Conservation (phyloP, 106 monocot species). For the Vanilla planifolia region DNA sequence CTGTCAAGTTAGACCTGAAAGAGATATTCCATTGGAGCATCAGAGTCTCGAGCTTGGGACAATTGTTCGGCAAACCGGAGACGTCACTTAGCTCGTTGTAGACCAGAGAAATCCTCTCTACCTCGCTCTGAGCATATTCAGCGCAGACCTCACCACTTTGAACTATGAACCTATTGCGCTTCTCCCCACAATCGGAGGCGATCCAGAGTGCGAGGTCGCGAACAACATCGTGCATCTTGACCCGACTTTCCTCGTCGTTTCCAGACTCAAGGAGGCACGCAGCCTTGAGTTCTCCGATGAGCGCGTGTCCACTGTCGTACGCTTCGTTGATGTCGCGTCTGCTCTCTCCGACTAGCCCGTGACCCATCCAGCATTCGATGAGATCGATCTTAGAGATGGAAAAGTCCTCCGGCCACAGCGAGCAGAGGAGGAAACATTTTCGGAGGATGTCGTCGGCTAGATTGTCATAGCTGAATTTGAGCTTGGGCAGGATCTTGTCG, state of each 20-base stretch:
- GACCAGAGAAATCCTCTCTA: constrained; percentile 2
- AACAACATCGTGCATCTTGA: constrained; percentile 17
- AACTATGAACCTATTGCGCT: background rate
- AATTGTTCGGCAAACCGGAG: background rate
- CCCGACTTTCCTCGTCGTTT: background rate
- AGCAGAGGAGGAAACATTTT: constrained; percentile 18
- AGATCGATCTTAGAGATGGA: constrained; percentile 5
- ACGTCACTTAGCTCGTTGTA: background rate
- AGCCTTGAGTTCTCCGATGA: background rate
- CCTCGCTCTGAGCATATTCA: background rate
- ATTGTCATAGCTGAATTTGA: constrained; percentile 23
- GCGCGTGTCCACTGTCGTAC: background rate
- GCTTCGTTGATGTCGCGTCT: background rate
- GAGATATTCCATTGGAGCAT: constrained; percentile 3
- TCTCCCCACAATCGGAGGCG: constrained; percentile 8
- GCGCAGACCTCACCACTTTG: background rate
- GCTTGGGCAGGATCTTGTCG: background rate
- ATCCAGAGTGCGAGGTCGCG: constrained; percentile 15
- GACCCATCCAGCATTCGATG: constrained; percentile 20
- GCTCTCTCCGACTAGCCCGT: constrained; percentile 4
- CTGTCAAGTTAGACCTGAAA: background rate
- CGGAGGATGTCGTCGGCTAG: background rate
- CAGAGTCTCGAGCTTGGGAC: background rate
- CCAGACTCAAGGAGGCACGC: constrained; percentile 11
- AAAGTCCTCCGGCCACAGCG: constrained; percentile 20